Evolutionary conservation across 2,329 filamentous ascomycete species (phyloP), one percentile per base, ranked within the genome.

Genomic region (Graphilbum fragrans): DNA sequence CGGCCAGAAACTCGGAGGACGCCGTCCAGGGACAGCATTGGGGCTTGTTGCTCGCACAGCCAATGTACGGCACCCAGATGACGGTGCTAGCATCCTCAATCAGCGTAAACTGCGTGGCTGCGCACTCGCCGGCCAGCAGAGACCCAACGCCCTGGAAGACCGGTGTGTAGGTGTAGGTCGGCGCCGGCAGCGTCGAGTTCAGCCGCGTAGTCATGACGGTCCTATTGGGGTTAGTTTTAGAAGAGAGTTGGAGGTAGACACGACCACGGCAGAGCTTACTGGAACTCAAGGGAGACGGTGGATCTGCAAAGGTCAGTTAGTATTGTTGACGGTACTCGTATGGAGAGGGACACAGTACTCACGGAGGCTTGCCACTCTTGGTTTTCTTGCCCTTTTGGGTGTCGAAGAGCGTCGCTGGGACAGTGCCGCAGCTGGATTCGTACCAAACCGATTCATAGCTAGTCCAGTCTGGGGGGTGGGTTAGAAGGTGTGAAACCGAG

Each of bases 11-110:
- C n/a, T n/a, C n/a, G n/a, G n/a, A n/a, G n/a, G n/a, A n/a, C n/a
- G n/a, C n/a, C n/a, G n/a, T n/a, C n/a, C n/a, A n/a, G n/a, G n/a
- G n/a, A n/a, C n/a, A n/a, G n/a, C n/a, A n/a, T n/a, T n/a, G n/a
- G n/a, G n/a, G n/a, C n/a, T n/a, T n/a, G n/a, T n/a, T n/a, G 18
- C 41, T 46, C 41, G 47, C 49, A 32, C 53, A 56, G 31, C 54
- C 54, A 8, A 52, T 39, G 34, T 50, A 50, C 4, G 50, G 52
- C 14, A 50, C 53, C 41, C 49, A 55, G 44, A 48, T 52, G 8
- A 52, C 49, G 11, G 54, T 54, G 42, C 31, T 49, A 16, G 46
- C 45, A 18, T 48, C 53, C 32, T 54, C 50, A 18, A 55, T 48
- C 16, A 53, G 51, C 3, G 53, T 55, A 41, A 53, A 55, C 22